Conservation (phyloP, 2,329 filamentous ascomycete genomes). For the Paraphoma chrysanthemicola region DNA sequence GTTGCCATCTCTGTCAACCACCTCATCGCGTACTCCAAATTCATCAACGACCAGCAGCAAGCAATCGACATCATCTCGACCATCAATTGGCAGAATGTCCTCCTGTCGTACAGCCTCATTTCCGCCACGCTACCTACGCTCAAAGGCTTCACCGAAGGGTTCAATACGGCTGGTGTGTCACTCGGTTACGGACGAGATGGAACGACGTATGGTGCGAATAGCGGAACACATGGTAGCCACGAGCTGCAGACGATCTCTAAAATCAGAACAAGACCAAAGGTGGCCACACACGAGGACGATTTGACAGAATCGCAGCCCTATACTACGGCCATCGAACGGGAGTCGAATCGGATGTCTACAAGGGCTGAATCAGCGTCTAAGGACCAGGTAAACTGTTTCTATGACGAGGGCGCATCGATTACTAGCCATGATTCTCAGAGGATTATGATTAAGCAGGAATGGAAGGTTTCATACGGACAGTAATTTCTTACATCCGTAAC, state of each 20-base stretch:
- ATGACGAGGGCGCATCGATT: not conserved
- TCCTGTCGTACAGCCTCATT: conserved; percentile 8
- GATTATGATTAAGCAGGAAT: not conserved
- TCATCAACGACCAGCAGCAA: not conserved
- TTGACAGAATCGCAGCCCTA: not conserved
- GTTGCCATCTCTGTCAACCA: conserved; percentile 5
- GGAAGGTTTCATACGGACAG: not conserved
- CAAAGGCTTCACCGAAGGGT: conserved; percentile 4
- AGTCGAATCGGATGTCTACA: not conserved
- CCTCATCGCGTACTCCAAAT: conserved; percentile 2
- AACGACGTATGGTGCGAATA: not conserved
- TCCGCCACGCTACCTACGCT: conserved; percentile 10
- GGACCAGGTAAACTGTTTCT: not conserved
- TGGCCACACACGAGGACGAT: not conserved
- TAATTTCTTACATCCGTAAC: too few relatives aligned
- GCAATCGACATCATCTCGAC: conserved; percentile 9
- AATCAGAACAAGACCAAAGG: not conserved
- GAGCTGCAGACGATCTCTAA: not conserved
- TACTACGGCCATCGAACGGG: not conserved
- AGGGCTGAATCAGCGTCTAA: not conserved
- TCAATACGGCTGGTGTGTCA: conserved; percentile 4
- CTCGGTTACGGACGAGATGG: not conserved
- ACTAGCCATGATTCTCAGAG: not conserved
- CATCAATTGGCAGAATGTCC: conserved; percentile 6
- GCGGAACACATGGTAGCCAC: not conserved